Base-by-base conservation (phyloP, 345 rosid species). In the Hevea brasiliensis region DNA sequence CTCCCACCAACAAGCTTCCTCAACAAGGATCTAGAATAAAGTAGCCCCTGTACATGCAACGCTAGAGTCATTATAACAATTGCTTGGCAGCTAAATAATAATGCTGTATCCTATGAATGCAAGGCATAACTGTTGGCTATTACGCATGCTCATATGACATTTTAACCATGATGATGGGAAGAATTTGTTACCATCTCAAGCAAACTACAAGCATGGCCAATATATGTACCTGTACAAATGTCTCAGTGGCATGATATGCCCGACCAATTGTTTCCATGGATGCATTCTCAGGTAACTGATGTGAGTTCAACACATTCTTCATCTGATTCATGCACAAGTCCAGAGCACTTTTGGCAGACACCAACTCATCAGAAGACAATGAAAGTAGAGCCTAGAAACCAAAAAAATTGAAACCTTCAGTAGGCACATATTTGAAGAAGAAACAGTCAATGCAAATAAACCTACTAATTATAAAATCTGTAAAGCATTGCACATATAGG, bases 221-320 rank as follows among this genome's bases (percentile, higher is more conserved):
- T 20, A 54, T 57, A 47, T 74, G 45, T 81, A 94, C 98, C 98
- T 94, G 98, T 53, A 87, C 91, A 84, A 92, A 87, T 76, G 93
- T 86, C 88, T 94, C 97, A 0, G 97, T 89, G 0, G 92, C 97
- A 78, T 89, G 98, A 81, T 90, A 92, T 67, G 98, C 98, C 70
- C 87, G 88, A 65, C 98, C 97, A 76, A 94, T 84, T 73, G 87
- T 90, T 84, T 94, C 98, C 84, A 92, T 87, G 65, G 98, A 90
- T 42, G 95, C 88, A 87, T 77, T 88, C 79, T 90, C 96, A 50
- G 98, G 93, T 82, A 94, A 71, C 75, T 89, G 97, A 73, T 84
- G 87, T 73, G 89, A 84, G 87, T 91, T 84, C 78, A 94, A 81
- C 21, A 94, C 89, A 79, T 80, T 88, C 83, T 79, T 92, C 98